Evolutionary conservation across 768 basidiomycete genomes (phyloP).

Genomic region (Termitomyces heimii): DNA sequence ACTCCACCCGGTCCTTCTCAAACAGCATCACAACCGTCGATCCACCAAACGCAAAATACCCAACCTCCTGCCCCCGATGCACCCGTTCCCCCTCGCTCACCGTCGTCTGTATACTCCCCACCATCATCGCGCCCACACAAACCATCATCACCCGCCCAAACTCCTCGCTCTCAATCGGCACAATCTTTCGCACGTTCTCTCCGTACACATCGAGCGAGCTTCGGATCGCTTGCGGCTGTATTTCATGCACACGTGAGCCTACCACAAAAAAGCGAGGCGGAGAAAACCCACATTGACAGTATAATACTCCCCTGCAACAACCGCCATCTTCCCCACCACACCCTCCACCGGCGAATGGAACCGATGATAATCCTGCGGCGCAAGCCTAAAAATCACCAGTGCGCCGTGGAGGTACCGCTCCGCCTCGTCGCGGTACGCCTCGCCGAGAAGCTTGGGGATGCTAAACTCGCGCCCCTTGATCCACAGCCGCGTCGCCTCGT

Average conservation of each 20-base stretch:
- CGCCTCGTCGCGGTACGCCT: slow-evolving; percentile 62
- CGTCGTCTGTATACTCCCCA: slow-evolving; percentile 82
- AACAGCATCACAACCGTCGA: slow-evolving; percentile 91
- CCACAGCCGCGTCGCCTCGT: slow-evolving; percentile 87
- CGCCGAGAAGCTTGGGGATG: slow-evolving; percentile 73
- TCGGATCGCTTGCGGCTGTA: slow-evolving; percentile 87
- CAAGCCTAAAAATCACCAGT: slow-evolving; percentile 84
- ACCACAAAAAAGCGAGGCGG: not conserved
- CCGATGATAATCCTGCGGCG: slow-evolving; percentile 94
- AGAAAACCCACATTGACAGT: slow-evolving; percentile 73
- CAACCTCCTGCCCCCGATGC: slow-evolving; percentile 83
- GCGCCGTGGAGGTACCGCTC: slow-evolving; percentile 76
- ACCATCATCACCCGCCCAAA: slow-evolving; percentile 93
- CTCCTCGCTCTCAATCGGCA: slow-evolving; percentile 83
- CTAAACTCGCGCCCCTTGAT: slow-evolving; percentile 97
- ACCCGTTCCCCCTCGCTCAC: slow-evolving; percentile 81
- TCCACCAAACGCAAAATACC: slow-evolving; percentile 85
- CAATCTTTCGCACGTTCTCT: slow-evolving; percentile 89
- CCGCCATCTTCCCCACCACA: slow-evolving; percentile 72
- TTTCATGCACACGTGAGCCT: too few relatives aligned
- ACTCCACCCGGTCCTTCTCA: slow-evolving; percentile 77
- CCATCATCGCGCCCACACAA: slow-evolving; percentile 94
- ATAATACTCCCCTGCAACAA: slow-evolving; percentile 90
- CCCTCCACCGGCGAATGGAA: slow-evolving; percentile 90
- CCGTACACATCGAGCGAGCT: slow-evolving; percentile 89